Percentiles rank a stretch among this genome's conserved stretches.
Evolutionary conservation across 768 basidiomycete genomes (phyloP).

Genomic region (Coprinellus micaceus): DNA sequence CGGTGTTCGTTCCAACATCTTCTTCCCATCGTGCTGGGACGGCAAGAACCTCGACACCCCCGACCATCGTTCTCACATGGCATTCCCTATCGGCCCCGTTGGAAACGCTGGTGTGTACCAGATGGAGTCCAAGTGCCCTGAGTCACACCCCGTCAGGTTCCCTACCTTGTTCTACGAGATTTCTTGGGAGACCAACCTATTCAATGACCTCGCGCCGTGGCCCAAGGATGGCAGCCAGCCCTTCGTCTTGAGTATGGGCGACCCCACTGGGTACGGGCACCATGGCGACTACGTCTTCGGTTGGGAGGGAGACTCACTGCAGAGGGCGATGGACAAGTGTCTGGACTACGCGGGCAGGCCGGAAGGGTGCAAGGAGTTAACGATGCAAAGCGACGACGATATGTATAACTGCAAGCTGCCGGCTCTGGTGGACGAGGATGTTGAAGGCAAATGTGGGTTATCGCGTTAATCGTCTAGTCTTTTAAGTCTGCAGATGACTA

Average conservation of each 20-base stretch:
- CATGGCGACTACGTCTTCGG: constrained; percentile 48
- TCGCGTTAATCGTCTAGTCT: background rate
- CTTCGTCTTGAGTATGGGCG: constrained; percentile 44
- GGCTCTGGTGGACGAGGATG: background rate
- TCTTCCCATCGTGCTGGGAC: constrained; percentile 43
- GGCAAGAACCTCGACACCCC: constrained; percentile 37
- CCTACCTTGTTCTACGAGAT: constrained; percentile 42
- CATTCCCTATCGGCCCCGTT: constrained; percentile 16
- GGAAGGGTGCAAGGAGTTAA: background rate
- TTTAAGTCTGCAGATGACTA: background rate
- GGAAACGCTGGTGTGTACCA: background rate
- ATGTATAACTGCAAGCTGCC: constrained; percentile 1
- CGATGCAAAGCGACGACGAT: background rate
- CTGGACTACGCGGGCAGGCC: background rate
- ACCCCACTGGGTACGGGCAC: constrained; percentile 51
- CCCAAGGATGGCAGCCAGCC: constrained; percentile 29
- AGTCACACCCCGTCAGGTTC: constrained; percentile 34
- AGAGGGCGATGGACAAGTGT: constrained; percentile 37
- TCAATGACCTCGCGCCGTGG: constrained; percentile 36
- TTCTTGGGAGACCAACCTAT: constrained; percentile 31
- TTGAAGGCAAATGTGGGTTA: background rate
- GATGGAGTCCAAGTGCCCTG: constrained; percentile 30
- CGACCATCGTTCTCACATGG: constrained; percentile 40
- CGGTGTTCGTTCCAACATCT: constrained; percentile 39
- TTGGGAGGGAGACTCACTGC: constrained; percentile 46